Evolutionary conservation across 768 basidiomycete genomes (phyloP), one percentile per base, ranked within the genome.

Genomic region (Lanmaoa pseudosensibilis): DNA sequence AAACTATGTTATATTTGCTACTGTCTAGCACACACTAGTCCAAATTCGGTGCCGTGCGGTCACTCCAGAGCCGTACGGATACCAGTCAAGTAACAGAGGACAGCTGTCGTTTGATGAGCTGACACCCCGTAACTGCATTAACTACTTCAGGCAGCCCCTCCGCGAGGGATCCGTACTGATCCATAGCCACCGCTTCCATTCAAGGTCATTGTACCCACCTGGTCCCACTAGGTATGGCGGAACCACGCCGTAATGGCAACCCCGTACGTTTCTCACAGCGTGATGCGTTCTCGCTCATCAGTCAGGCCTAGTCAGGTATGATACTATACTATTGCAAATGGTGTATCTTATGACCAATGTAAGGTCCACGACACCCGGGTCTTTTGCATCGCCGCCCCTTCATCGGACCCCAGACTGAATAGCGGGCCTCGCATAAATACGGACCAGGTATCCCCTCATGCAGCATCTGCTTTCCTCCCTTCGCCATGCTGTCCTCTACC

Each of bases 401-500:
- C 7, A 13, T 36, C 47, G 30, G 19, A 40, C 45, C 38, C 39
- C 25, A 41, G 45, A 32, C 21, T 33, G 37, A 36, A 51, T 11
- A 32, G 5, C 45, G 21, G 27, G 12, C 16, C 23, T 10, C 3
- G 45, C 10, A 56, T 65, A 61, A 65, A 65, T 64, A 61, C 19
- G n/a, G 23, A 12, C 16, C 18, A 4, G 10, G 33, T 34, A 6
- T 37, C 12, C n/a, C 32, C 1, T 33, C 16, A 18, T 50, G 33
- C 11, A 33, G 5, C n/a, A 47, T 43, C 40, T 25, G 9, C 40
- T 16, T 38, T 19, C 39, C 11, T 15, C 38, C 33, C 23, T 53
- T 2, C 6, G 21, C 36, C 11, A 72, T 73, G 69, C 36, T 69
- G 16, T 43, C 46, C 21, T 59, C 47, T 34, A 36, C 54, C 5